Evolutionary conservation across 768 basidiomycete genomes (phyloP).

Genomic region (Mycena pura): DNA sequence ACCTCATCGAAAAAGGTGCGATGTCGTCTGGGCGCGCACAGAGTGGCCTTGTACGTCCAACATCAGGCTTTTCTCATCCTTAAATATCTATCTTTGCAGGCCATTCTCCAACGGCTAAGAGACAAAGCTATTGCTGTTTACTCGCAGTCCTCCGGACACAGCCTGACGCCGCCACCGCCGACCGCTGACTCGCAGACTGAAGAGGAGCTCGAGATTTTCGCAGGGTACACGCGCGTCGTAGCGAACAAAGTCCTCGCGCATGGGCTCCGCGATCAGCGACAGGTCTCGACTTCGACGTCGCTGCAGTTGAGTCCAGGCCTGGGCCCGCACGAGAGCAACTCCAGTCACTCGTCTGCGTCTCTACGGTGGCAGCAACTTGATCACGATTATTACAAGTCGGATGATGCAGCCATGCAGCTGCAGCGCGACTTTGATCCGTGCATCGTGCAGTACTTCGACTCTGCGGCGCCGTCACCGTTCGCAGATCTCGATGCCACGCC

Average conservation of each 20-base stretch:
- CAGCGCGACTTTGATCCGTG: conserved; percentile 16
- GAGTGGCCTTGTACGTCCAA: conserved; percentile 41
- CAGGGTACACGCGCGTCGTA: conserved; percentile 23
- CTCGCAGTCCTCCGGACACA: conserved; percentile 20
- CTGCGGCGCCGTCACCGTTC: conserved; percentile 2
- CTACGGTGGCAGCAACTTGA: no score
- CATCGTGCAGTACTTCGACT: conserved; percentile 20
- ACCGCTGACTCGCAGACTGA: neutral
- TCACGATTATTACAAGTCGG: no score
- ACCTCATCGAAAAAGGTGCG: conserved; percentile 49
- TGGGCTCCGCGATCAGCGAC: no score
- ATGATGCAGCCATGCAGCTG: no score
- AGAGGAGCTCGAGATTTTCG: conserved; percentile 23
- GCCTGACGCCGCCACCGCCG: conserved; percentile 17
- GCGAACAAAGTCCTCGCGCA: conserved; percentile 21
- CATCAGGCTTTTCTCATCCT: no score
- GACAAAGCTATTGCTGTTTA: conserved; percentile 26
- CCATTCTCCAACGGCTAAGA: conserved; percentile 23
- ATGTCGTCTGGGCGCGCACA: conserved; percentile 45
- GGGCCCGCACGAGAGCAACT: no score
- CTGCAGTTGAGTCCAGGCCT: no score
- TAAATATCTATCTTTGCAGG: neutral
- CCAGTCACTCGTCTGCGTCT: no score
- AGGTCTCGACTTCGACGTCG: no score
- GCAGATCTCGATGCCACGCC: neutral